A percentile compares a stretch with the other conserved stretches of the same genome.
These are phyloP conservation scores for Lepidium sativum DNA, from an alignment of 345 rosid species.

Conservation along the genomic window DNA sequence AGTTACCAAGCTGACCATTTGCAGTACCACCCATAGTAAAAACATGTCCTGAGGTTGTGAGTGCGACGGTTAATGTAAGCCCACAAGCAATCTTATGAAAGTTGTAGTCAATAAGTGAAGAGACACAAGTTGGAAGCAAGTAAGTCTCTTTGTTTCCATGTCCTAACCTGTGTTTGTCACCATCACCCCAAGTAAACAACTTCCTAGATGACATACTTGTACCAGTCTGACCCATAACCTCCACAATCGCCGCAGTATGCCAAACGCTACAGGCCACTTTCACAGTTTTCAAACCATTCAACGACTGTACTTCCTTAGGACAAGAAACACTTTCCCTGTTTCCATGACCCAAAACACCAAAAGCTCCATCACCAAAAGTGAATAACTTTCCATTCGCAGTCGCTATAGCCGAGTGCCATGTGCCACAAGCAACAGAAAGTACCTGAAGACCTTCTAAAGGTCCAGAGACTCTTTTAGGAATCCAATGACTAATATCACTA, in stretches of 20 bases:
- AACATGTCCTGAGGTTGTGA: conserved; percentile 91
- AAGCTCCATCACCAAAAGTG: conserved; percentile 91
- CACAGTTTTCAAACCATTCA: conserved; percentile 67
- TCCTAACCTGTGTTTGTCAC: conserved; percentile 80
- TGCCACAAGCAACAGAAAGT: conserved; percentile 77
- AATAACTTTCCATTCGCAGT: conserved; percentile 76
- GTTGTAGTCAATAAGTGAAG: conserved; percentile 83
- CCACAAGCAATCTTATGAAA: conserved; percentile 90
- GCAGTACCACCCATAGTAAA: conserved; percentile 78
- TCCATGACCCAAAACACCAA: conserved; percentile 87
- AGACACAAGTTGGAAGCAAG: conserved; percentile 76
- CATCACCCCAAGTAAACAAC: conserved; percentile 98
- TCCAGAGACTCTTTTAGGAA: conserved; percentile 86
- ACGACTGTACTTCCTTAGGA: conserved; percentile 72
- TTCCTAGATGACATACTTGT: conserved; percentile 51
- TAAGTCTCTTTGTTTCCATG: conserved; percentile 85
- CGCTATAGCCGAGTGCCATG: conserved; percentile 91
- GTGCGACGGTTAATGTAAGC: conserved; percentile 72
- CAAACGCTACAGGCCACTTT: conserved; percentile 95
- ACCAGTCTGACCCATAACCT: conserved; percentile 61
- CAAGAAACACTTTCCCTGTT: conserved; percentile 51
- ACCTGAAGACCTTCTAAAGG: conserved; percentile 86
- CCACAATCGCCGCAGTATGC: conserved; percentile 96
- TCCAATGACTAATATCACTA: conserved; percentile 79
- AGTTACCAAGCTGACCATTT: conserved; percentile 74